Base-by-base conservation (phyloP, 2,329 filamentous ascomycete species). In the Plectosphaerella plurivora region DNA sequence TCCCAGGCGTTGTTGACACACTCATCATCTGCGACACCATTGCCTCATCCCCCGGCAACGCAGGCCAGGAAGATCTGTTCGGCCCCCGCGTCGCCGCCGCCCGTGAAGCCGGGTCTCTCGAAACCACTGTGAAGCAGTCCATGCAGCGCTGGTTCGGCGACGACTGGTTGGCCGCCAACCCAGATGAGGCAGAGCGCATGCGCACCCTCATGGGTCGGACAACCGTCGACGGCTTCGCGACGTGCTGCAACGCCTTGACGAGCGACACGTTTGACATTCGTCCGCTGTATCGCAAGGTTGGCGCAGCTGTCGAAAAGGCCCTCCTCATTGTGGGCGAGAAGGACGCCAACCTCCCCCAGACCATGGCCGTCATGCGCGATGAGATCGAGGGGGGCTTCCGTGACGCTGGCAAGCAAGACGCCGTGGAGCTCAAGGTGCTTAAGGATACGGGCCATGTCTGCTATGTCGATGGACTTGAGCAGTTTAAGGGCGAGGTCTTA, bases 81-180 rank as follows among this genome's bases (percentile, higher is more conserved):
- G 65, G 55, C 2, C 55, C 63, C 1, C 63, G 72, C 0, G 66
- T 73, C 0, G 60, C 61, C 7, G 64, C 66, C 3, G 71, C 68
- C 2, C 60, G 67, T 3, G 54, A 66, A 35, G 61, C 59, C 2
- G 67, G 70, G 0, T 63, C 56, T 15, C 61, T 74, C 54, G 60
- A 66, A 14, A 51, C 53, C 3, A 61, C 63, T 0, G 61, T 70
- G 7, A 60, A 67, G 42, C 48, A 53, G 9, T 73, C 68, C 0
- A 55, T 73, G 37, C 66, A 71, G 36, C 67, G 71, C 11, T 77
- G 71, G 73, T 74, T 76, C 49, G 67, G 68, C 4, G 58, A 63
- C 11, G 57, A 57, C 2, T 74, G 71, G 71, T 56, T 73, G 16
- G 56, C 60, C 15, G 57, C 56, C 2, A 64, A 74, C 53, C 60